Evolutionary conservation across 768 basidiomycete genomes (phyloP).

Genomic region (Cystofilobasidium ferigula): DNA sequence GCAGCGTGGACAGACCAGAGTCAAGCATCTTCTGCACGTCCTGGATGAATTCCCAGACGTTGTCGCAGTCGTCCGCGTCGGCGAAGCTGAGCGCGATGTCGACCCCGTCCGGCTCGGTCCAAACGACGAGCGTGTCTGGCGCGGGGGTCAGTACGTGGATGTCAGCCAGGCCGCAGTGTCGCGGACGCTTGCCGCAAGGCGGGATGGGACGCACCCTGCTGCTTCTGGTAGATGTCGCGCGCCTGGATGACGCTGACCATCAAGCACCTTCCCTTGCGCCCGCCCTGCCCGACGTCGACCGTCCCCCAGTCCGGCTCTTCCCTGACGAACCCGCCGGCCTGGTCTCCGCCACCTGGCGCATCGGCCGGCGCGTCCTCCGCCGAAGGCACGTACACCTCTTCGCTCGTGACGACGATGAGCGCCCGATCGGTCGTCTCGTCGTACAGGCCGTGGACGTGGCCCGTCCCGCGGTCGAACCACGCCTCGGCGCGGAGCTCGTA

Average conservation of each 20-base stretch:
- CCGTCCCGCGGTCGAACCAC: conserved; percentile 95
- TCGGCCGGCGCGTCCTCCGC: conserved; percentile 1
- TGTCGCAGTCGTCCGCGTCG: conserved; percentile 83
- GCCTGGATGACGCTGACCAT: conserved; percentile 34
- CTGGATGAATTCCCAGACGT: conserved; percentile 94
- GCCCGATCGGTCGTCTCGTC: conserved; percentile 38
- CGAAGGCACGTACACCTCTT: conserved; percentile 29
- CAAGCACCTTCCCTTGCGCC: conserved; percentile 31
- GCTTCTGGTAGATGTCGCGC: conserved; percentile 36
- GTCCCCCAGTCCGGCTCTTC: conserved; percentile 63
- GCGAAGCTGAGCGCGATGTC: conserved; percentile 97
- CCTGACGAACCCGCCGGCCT: conserved; percentile 46
- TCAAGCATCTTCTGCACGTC: conserved; percentile 68
- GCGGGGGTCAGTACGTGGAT: no score
- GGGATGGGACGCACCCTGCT: conserved; percentile 42
- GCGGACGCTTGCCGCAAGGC: not conserved
- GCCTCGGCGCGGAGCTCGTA: conserved; percentile 82
- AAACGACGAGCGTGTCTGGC: conserved; percentile 90
- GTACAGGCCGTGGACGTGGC: conserved; percentile 81
- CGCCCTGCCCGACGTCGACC: conserved; percentile 63
- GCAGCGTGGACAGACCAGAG: not conserved
- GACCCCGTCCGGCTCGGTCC: conserved; percentile 89
- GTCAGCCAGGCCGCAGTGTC: no score
- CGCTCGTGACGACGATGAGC: conserved; percentile 36
- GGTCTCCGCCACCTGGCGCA: conserved; percentile 41